Base-by-base conservation (phyloP, 73 alveolate genomes). In the Symbiodinium natans region DNA sequence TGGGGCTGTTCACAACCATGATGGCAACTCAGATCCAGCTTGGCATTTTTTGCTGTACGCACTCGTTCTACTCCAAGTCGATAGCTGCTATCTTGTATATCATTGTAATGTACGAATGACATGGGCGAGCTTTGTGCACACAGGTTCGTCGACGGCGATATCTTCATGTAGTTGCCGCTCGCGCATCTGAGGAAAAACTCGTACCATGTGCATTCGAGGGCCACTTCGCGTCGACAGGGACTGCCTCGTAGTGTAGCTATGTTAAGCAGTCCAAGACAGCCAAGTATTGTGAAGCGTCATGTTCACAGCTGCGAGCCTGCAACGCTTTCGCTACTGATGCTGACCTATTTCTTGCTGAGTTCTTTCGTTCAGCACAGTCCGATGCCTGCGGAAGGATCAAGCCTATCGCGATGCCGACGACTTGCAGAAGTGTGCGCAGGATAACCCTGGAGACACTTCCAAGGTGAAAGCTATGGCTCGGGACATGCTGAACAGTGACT, bases 131-230 rank as follows among this genome's bases (percentile, higher is more conserved):
- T n/a, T n/a, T n/a, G n/a, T n/a, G n/a, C n/a, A n/a, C n/a, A 6
- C 71, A 13, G 71, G 3, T 52, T 21, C 71, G 17, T 52, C n/a
- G n/a, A 52, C 2, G 71, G 71, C 71, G n/a, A n/a, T 0, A 52
- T 52, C 71, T 13, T 52, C 71, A 23, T 21, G 71, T 5, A 17
- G 90, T 8, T 31, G 43, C 39, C 40, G 15, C 41, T 40, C 92
- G 40, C 13, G 19, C 52, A 33, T 15, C 36, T 80, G 38, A 89
- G 95, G 95, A 39, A 89, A 89, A 43, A 89, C 86, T 6, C 95
- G 95, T 15, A 89, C 87, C 74, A 89, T 89, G 95, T 89, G 95
- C 86, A 68, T 89, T 33, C 95, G 95, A 27, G 95, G 95, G 34
- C 95, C 95, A 1, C 48, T 89, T 36, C 68, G 95, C 8, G 95